A percentile compares a stretch with the other conserved stretches of the same genome.
phyloP scores from a whole-genome alignment of 345 rosid species.

The Hibiscus syriacus region DNA sequence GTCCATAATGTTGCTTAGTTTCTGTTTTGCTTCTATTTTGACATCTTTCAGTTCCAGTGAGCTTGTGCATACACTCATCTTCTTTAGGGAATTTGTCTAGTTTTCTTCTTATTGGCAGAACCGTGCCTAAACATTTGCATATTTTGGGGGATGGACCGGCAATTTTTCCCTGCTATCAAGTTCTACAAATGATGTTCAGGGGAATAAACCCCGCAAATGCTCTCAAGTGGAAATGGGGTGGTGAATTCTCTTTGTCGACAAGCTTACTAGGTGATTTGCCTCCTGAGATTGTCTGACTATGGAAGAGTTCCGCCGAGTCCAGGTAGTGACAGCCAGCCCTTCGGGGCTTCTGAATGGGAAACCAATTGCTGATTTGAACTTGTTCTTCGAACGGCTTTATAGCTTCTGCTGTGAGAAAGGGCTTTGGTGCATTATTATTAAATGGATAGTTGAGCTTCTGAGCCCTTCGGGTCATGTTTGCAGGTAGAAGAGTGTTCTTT shows the following conservation, averaged over 20 bases:
- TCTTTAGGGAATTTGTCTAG: conserved; percentile 5
- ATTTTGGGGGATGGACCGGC: conserved; percentile 83
- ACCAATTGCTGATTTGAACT: conserved; percentile 85
- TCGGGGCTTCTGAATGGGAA: conserved; percentile 88
- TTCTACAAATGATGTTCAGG: conserved; percentile 76
- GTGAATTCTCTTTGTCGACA: conserved; percentile 63
- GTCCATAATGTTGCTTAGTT: neutral
- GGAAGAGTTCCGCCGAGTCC: conserved; percentile 80
- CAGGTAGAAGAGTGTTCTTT: conserved; percentile 38
- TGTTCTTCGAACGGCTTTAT: conserved; percentile 84
- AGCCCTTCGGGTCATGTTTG: conserved; percentile 96
- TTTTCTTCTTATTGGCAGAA: conserved; percentile 7
- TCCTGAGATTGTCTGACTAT: conserved; percentile 76
- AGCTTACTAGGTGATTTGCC: conserved; percentile 75
- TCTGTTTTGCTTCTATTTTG: neutral
- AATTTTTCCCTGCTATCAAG: conserved; percentile 40
- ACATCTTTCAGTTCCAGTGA: neutral
- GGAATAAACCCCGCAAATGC: conserved; percentile 53
- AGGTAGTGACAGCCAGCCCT: conserved; percentile 94
- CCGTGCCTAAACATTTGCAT: conserved; percentile 14
- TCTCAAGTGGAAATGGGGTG: conserved; percentile 61
- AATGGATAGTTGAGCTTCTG: conserved; percentile 93
- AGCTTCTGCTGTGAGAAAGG: conserved; percentile 95
- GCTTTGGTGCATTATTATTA: conserved; percentile 85
- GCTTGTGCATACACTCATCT: neutral